These are phyloP conservation scores for Lipomyces oligophaga DNA, from an alignment of 805 yeast genomes.

Conservation along the genomic window DNA sequence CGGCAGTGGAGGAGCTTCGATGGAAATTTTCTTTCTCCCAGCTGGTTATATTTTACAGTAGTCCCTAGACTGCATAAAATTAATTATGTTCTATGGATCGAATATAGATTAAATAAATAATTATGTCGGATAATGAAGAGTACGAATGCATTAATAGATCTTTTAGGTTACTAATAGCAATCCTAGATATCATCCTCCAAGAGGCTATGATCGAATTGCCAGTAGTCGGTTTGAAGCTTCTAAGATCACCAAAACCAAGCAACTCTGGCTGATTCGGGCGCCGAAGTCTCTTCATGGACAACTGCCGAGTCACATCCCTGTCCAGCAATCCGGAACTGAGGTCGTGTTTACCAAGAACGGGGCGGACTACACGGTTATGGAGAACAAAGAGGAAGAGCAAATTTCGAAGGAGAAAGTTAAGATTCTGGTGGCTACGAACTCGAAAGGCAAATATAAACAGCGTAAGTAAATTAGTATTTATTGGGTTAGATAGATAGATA, in stretches of 20 bases:
- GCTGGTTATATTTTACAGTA: too few species aligned
- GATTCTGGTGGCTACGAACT: constrained; percentile 9
- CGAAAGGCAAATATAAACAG: constrained; percentile 3
- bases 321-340: constrained; percentile 5
- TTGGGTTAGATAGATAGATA: background rate
- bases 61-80: too few species aligned
- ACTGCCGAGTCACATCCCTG: constrained; percentile 8
- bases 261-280: constrained; percentile 20
- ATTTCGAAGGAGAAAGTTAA: constrained; percentile 8
- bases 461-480: background rate
- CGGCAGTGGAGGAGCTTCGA: too few species aligned
- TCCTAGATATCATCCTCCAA: constrained; percentile 14
- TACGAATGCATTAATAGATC: too few species aligned
- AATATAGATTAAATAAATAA: too few species aligned
- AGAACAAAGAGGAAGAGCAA: constrained; percentile 14
- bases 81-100: too few species aligned
- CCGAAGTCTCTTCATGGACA: constrained; percentile 6
- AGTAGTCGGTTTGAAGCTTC: constrained; percentile 8
- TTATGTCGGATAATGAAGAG: too few species aligned
- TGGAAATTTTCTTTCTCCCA: too few species aligned
- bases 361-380: constrained; percentile 8
- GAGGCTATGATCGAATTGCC: constrained; percentile 10
- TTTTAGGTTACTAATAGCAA: too few species aligned
- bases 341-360: constrained; percentile 7
- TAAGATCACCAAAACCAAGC: constrained; percentile 4